Evolutionary conservation across 2,329 filamentous ascomycete species (phyloP), one percentile per base, ranked within the genome.

Genomic region (Trichoderma brevicompactum): DNA sequence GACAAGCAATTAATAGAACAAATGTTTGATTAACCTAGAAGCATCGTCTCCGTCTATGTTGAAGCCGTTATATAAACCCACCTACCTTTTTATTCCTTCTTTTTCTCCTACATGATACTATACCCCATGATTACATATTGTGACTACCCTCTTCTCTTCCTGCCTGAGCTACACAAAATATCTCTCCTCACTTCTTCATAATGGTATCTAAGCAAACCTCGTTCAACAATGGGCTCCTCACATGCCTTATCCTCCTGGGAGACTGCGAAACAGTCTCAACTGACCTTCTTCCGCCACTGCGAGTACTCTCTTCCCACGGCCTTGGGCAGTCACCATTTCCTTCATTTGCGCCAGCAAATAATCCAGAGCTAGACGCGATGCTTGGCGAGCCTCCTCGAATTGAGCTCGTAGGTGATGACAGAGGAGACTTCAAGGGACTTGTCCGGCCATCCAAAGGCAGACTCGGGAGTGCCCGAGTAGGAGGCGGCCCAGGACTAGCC

Each of bases 401-500:
- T 17, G 36, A 32, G 2, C 46, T 48, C 15, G 17, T 32, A 3
- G 66, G 44, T 7, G 55, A 36, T 13, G 43, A 17, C 3, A 50
- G n/a, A 2, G 60, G 36, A 4, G 66, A 64, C 17, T 44, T 69
- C 53, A 64, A 68, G 13, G 68, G 71, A 5, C 67, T 71, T 1
- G 59, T 52, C 1, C 66, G 65, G 1, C 67, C 65, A 15, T 62
- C 53, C 8, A 48, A 55, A 43, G 76, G 75, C 6, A 56, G 52
- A 1, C 70, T 69, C 0, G 80, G 80, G 2, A 84, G 76, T 3
- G 79, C 79, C n/a, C 77, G 74, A 5, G 68, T 80, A 0, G 82
- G 82, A 0, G 82, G 81, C 0, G 83, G 81, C 0, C 81, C 80
- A 19, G 78, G 72, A 34, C 74, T 72, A n/a, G 70, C 68, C 28